Base-by-base conservation (phyloP, 2,329 filamentous ascomycete species). In the Kalaharituber pfeilii region DNA sequence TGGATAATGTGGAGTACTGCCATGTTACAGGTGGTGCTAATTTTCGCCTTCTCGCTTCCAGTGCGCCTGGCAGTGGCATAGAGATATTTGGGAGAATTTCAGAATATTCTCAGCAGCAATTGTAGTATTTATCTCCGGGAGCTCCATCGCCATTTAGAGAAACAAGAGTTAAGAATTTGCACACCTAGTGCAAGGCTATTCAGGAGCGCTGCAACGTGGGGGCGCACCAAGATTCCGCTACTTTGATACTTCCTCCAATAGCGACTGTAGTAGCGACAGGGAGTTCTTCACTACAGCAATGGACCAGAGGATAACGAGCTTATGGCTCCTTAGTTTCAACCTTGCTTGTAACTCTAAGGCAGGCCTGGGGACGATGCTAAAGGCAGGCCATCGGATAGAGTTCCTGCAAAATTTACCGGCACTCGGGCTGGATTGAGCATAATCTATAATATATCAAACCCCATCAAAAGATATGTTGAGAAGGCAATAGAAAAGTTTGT, bases 401-500 rank as follows among this genome's bases (percentile, higher is more conserved):
- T 88, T 94, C 65, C 78, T 79, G 60, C 88, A 94, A 66, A 77
- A 82, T 56, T n/a, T 89, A 93, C 67, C 85, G 86, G n/a, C 75
- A 87, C 57, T 82, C 87, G 60, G 88, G 88, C 68, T 93, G 85
- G 86, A 85, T 94, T 67, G 87, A 94, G 67, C 86, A 94, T 66
- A 82, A 93, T 64, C 85, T 87, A 3, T 70, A 78, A 50, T 84
- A 86, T 65, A 77, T 94, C 53, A 73, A 93, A 49, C 70, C 73
- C 53, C 1, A 85, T 89, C 28, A 77, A 86, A 64, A 75, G 75
- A 58, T 94, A 87, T 68, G 87, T 94, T 62, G 81, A 86, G 62
- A 77, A 79, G 59, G 84, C 85, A 0, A 77, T 82, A 56, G 76
- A 79, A 64, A 71, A 81, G 44, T 93, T 94, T 69, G 69, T 78